These are phyloP conservation scores for Eutrema salsugineum DNA, from an alignment of 441 rosid genomes.

Conservation along the genomic window DNA sequence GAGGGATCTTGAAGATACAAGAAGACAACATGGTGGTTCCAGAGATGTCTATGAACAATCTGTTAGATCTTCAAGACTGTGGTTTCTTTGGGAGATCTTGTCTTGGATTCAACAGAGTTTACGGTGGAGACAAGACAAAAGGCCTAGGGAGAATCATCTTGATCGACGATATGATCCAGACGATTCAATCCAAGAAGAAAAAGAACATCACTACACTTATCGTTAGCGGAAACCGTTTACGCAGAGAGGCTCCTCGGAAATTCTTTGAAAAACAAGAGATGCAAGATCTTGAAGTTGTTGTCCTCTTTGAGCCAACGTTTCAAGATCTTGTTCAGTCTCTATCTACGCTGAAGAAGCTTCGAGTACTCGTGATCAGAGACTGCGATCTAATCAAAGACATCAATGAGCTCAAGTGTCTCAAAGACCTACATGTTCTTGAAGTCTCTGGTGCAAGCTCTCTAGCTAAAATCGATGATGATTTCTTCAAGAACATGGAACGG, in stretches of 20 bases:
- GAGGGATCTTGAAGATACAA: conserved; percentile 41
- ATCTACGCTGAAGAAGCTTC: conserved; percentile 20
- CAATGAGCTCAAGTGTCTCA: conserved; percentile 22
- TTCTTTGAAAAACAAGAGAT: conserved; percentile 29
- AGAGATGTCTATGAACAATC: conserved; percentile 31
- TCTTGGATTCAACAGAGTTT: conserved; percentile 39
- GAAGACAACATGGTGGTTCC: conserved; percentile 38
- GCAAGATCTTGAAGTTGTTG: conserved; percentile 39
- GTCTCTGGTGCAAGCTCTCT: conserved; percentile 44
- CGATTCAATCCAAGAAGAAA: conserved; percentile 17
- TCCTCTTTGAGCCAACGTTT: conserved; percentile 41
- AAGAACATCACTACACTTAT: conserved; percentile 32
- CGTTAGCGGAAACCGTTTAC: conserved; percentile 39
- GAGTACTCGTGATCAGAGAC: conserved; percentile 50
- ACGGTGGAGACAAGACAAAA: conserved; percentile 6
- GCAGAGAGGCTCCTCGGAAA: conserved; percentile 21
- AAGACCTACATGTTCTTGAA: conserved; percentile 41
- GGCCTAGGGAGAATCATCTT: conserved; percentile 37
- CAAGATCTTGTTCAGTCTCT: conserved; percentile 21
- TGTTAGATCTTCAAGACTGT: conserved; percentile 26
- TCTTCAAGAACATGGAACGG: conserved; percentile 29
- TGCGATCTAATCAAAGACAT: conserved; percentile 35
- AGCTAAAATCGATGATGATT: conserved; percentile 9
- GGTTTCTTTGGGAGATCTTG: conserved; percentile 33
- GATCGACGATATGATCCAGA: conserved; percentile 44